A percentile compares a stretch with the other conserved stretches of the same genome.
Evolutionary conservation across 306 rosid genomes (phyloP).

Genomic region (Glycine tomentella): DNA sequence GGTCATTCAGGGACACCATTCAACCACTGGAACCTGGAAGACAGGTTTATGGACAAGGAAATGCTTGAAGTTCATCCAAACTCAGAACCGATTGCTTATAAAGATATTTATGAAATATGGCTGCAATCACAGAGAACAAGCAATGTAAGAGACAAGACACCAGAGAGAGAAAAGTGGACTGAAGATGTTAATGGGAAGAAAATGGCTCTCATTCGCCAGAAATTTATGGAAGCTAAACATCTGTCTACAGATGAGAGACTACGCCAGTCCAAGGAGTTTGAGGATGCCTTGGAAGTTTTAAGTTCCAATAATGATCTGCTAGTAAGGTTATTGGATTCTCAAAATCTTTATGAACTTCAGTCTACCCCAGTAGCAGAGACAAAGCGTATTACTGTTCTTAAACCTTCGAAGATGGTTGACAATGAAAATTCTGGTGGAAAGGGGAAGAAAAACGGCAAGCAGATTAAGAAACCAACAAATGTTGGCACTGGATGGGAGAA

Average conservation of each 20-base stretch:
- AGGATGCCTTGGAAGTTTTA: conserved; percentile 89
- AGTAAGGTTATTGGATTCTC: conserved; percentile 79
- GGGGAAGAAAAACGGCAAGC: conserved; percentile 62
- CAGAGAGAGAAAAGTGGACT: conserved; percentile 66
- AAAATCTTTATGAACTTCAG: conserved; percentile 68
- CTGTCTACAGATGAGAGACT: conserved; percentile 82
- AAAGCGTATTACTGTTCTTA: conserved; percentile 92
- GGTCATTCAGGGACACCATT: conserved; percentile 62
- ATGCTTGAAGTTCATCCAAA: conserved; percentile 62
- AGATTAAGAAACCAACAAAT: conserved; percentile 57
- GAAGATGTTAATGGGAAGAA: conserved; percentile 66
- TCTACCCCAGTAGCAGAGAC: conserved; percentile 75
- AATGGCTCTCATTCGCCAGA: conserved; percentile 85
- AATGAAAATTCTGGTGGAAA: conserved; percentile 54
- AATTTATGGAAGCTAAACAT: conserved; percentile 82
- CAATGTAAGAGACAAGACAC: conserved; percentile 64
- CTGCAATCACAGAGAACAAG: conserved; percentile 65
- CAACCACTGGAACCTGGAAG: conserved; percentile 69
- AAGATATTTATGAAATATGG: conserved; percentile 81
- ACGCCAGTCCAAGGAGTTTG: conserved; percentile 84
- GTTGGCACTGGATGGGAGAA: conserved; percentile 60
- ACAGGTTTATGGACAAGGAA: conserved; percentile 66
- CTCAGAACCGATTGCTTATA: conserved; percentile 64
- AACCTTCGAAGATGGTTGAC: conserved; percentile 85
- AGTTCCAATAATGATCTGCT: conserved; percentile 86